Base-by-base conservation (phyloP, 2,329 filamentous ascomycete genomes). In the Aspergillus tubingensis region DNA sequence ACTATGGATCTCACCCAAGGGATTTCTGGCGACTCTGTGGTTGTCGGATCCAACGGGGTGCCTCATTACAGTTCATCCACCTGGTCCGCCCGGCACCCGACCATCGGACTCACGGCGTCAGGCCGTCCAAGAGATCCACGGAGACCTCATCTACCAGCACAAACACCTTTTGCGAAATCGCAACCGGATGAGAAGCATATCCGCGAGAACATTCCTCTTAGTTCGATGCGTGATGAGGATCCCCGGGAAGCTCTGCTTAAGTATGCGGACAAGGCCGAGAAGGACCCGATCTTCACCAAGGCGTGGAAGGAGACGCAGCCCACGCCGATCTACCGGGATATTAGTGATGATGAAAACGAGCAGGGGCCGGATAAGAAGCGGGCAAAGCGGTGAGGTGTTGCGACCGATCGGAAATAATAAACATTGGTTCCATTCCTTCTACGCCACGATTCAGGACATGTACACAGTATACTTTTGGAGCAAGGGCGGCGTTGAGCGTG, bases 211-310 rank as follows among this genome's bases (percentile, higher is more conserved):
- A 96, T 98, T 56, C 92, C 93, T 27, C 83, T 98, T 11, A 94
- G 92, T 64, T 88, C 87, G 64, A 96, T 99, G 91, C 84, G 96
- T 51, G 93, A 99, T 76, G 95, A 99, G 75, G 95, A 99, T 79
- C 95, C 95, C 0, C 83, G 95, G 65, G 95, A 96, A 77, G 95
- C 95, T 49, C 80, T 99, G 71, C 80, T 99, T 62, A 97, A 96
- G 80, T 99, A 98, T 81, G 94, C 92, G 39, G 91, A 96, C 58
- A 89, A 96, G 73, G 92, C 93, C 11, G 88, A 96, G 77, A 94
- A 91, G 73, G 93, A 98, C 73, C 94, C 93, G 0, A 84, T 96
- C 69, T 99, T 98, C 72, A 99, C 95, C 30, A 91, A 91, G 67
- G 95, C 93, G 15, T 99, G 92, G 91, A 90, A 90, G 72, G 85